phyloP scores from a whole-genome alignment of 148 eudicot species.

The Vaccinium darrowii region DNA sequence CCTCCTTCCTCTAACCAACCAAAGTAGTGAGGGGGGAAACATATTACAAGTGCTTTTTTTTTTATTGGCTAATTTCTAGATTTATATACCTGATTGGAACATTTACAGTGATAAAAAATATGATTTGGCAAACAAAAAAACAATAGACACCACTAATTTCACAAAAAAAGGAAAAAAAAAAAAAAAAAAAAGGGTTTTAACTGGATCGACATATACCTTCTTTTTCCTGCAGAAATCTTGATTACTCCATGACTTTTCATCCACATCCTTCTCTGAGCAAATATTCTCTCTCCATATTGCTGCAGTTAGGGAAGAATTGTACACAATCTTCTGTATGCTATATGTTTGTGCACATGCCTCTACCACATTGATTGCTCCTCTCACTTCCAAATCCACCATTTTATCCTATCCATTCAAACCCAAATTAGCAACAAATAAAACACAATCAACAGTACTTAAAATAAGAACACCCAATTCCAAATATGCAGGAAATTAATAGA shows the following conservation, averaged over 20 bases:
- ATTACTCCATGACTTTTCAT: slow-evolving; percentile 41
- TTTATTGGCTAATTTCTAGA: not conserved
- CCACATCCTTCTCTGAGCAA: slow-evolving; percentile 27
- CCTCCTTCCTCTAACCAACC: not conserved
- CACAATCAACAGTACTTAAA: too few relatives aligned
- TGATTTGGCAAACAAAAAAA: not conserved
- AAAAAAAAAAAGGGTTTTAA: not conserved
- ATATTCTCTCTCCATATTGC: slow-evolving; percentile 40
- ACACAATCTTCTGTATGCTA: slow-evolving; percentile 32
- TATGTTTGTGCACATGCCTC: slow-evolving; percentile 41
- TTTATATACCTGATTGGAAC: not conserved
- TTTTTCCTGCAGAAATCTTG: slow-evolving; percentile 28
- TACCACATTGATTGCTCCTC: slow-evolving; percentile 39
- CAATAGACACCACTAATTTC: not conserved
- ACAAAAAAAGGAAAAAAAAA: not conserved
- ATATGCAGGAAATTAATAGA: not conserved
- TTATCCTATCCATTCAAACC: slow-evolving; percentile 23
- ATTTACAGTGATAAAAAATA: not conserved
- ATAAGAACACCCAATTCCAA: not conserved
- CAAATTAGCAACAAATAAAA: not conserved
- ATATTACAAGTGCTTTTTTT: not conserved
- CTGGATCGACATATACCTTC: slow-evolving; percentile 20
- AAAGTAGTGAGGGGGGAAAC: not conserved
- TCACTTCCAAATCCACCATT: slow-evolving; percentile 35
- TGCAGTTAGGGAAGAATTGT: slow-evolving; percentile 32